These are phyloP conservation scores for Nitzschia inconspicua DNA, from an alignment of 108 stramenopile species.

Conservation along the genomic window DNA sequence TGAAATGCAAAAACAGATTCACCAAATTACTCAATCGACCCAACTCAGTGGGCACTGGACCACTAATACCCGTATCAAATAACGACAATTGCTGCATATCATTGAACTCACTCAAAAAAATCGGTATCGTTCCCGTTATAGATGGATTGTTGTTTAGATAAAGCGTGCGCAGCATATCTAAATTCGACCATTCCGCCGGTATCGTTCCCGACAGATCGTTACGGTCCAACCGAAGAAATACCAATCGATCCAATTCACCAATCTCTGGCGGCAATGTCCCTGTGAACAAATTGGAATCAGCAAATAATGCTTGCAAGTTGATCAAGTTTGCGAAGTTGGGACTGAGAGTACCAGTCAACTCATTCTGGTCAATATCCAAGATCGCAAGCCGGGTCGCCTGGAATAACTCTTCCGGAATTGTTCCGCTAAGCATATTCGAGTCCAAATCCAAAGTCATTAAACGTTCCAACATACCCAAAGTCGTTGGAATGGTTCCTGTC, in stretches of 20 bases:
- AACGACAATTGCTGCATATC: constrained; percentile 21
- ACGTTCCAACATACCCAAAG: constrained; percentile 9
- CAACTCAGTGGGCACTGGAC: constrained; percentile 29
- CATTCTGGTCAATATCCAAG: constrained; percentile 59
- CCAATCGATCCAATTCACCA: constrained; percentile 13
- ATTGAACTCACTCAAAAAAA: constrained; percentile 23
- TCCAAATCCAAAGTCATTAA: constrained; percentile 34
- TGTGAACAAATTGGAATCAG: constrained; percentile 25
- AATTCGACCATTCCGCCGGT: constrained; percentile 9
- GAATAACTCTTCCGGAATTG: constrained; percentile 31
- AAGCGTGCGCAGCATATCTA: constrained; percentile 12
- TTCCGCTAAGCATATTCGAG: constrained; percentile 30
- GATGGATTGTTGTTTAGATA: constrained; percentile 25
- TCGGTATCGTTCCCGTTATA: constrained; percentile 38
- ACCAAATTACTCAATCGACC: constrained; percentile 21
- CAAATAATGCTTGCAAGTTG: constrained; percentile 27
- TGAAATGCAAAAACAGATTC: constrained; percentile 26
- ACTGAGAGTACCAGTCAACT: constrained; percentile 59
- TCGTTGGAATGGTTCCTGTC: constrained; percentile 31
- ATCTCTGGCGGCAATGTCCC: constrained; percentile 38
- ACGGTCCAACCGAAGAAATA: constrained; percentile 22
- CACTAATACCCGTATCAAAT: constrained; percentile 29
- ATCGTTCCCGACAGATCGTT: constrained; percentile 34
- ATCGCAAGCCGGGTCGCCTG: constrained; percentile 31
- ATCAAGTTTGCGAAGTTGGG: constrained; percentile 28